Base-by-base conservation (phyloP, 208 protist genomes). In the Trypanosoma cruzi region DNA sequence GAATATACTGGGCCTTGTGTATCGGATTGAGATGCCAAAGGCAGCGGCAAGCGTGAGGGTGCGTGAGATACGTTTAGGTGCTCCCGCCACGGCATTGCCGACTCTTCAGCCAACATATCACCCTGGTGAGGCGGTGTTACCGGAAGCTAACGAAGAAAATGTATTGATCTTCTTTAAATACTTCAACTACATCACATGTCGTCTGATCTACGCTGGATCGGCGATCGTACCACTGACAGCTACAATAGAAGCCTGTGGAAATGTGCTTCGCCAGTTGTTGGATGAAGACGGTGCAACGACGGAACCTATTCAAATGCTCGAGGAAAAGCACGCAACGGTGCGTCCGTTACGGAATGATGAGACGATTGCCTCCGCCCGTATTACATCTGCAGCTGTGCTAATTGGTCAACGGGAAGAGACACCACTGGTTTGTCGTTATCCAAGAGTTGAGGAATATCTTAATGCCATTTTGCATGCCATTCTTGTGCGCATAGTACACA, bases 131-230 rank as follows among this genome's bases (percentile, higher is more conserved):
- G 69, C 61, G 53, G 28, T 59, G 24, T 75, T 91, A 24, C 57
- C 82, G 11, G 5, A 60, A 49, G 40, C 79, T 50, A 75, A 72
- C 18, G 63, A 71, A 34, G 78, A 82, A 58, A 79, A 80, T 64
- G 56, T 78, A 13, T 68, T 94, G 32, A 28, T 94, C 28, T 90
- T 94, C 66, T 84, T 94, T 67, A 94, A 94, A 71, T 89, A 82
- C 61, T 94, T 87, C 68, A 79, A 94, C 73, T 78, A 77, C 79
- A 48, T 65, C 13, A 81, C 78, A 32, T 75, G 82, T 61, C 75
- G 77, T 28, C 42, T 91, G 16, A 77, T 71, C 32, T 94, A 89
- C 75, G 50, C 85, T 10, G 84, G 89, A 31, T 82, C 77, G n/a
- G 73, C 75, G 0, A 56, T 88, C 16, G 57, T 94, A 14, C 80